These are phyloP conservation scores for Yarrowia porcina DNA, from an alignment of 805 yeast genomes.

Conservation along the genomic window DNA sequence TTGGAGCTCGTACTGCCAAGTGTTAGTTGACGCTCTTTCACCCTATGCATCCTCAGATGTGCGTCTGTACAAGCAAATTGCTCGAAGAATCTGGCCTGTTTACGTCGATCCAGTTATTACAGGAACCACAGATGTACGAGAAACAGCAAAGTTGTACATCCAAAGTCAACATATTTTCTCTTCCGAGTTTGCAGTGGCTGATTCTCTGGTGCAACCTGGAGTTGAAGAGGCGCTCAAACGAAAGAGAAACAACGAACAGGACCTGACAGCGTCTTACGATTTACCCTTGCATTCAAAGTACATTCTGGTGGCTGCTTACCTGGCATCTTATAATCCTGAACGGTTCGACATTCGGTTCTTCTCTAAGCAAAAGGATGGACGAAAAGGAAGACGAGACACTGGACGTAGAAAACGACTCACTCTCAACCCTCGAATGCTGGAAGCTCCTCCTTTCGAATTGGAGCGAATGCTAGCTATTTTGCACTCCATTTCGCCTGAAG, in stretches of 20 bases:
- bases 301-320: conserved; percentile 73
- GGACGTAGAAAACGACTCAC: conserved; percentile 46
- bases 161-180: conserved; percentile 33
- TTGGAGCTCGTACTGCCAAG: conserved; percentile 45
- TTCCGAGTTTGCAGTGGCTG: conserved; percentile 30
- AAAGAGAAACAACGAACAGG: conserved; percentile 28
- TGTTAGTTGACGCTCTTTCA: conserved; percentile 45
- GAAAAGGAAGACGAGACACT: conserved; percentile 42
- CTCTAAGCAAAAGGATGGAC: conserved; percentile 56
- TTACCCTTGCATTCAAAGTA: conserved; percentile 63
- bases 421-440: conserved; percentile 58
- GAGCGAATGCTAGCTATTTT: conserved; percentile 80
- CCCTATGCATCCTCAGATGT: conserved; percentile 49
- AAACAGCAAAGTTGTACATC: conserved; percentile 33
- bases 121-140: conserved; percentile 26
- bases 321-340: conserved; percentile 75
- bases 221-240: conserved; percentile 25
- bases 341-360: conserved; percentile 66
- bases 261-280: conserved; percentile 39
- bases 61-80: conserved; percentile 33
- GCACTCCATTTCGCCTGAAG: conserved; percentile 58
- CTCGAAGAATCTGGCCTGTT: conserved; percentile 37
- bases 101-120: conserved; percentile 34
- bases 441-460: conserved; percentile 70
- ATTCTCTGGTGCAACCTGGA: conserved; percentile 29